phyloP scores from a whole-genome alignment of 1,284 basidiomycete genomes.

The Wallemia ichthyophaga region DNA sequence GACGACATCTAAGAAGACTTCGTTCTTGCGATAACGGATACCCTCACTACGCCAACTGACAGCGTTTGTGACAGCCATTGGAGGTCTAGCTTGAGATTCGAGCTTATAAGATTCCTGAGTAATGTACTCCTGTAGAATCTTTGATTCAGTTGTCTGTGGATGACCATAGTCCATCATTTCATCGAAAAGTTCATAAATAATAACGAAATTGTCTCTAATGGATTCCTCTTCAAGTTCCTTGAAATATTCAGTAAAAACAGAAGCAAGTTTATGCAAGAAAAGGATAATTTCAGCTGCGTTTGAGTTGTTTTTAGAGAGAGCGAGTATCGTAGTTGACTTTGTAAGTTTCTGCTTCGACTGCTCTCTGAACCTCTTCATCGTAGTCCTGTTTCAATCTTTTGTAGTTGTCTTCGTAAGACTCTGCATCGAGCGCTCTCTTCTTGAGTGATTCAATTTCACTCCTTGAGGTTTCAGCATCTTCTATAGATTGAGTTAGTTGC shows the following conservation, averaged over 20 bases:
- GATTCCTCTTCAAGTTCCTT: slow-evolving; percentile 98
- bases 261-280: slow-evolving; percentile 66
- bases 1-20: slow-evolving; percentile 94
- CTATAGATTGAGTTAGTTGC: not conserved
- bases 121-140: slow-evolving; percentile 98
- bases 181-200: slow-evolving; percentile 88
- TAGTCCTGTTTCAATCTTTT: too few species aligned
- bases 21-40: slow-evolving; percentile 92
- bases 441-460: not conserved
- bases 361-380: too few species aligned
- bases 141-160: slow-evolving; percentile 95
- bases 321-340: too few species aligned
- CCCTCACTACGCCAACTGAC: slow-evolving; percentile 97
- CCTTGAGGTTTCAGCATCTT: not conserved
- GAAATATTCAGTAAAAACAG: slow-evolving; percentile 82
- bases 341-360: too few species aligned
- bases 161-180: slow-evolving; percentile 99
- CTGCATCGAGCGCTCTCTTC: not conserved
- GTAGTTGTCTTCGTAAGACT: too few species aligned
- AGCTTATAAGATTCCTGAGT: slow-evolving; percentile 98
- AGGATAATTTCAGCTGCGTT: slow-evolving; percentile 91
- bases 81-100: slow-evolving; percentile 79
- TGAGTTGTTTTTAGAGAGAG: slow-evolving; percentile 76
- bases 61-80: slow-evolving; percentile 93
- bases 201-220: slow-evolving; percentile 93